Conservation (phyloP, 2,329 filamentous ascomycete species). For the Fusarium secorum region DNA sequence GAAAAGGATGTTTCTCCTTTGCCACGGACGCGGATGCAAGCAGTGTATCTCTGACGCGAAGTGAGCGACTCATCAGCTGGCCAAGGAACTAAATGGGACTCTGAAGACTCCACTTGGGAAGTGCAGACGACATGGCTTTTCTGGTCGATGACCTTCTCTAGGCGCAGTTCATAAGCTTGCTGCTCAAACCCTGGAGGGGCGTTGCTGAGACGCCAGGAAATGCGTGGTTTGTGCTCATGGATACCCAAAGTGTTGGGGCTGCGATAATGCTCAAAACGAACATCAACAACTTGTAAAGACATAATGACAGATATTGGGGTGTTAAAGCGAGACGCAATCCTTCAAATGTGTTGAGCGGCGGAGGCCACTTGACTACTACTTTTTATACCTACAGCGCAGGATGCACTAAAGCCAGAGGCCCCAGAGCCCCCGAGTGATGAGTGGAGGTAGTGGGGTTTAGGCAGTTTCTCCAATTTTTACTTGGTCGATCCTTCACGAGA, state of each 20-base stretch:
- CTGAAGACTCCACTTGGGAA: not conserved
- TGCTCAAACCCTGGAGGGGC: slow-evolving; percentile 24
- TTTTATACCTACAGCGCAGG: not conserved
- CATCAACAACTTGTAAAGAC: slow-evolving; percentile 17
- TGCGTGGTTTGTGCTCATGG: slow-evolving; percentile 25
- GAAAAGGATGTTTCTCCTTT: not conserved
- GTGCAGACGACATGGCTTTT: not conserved
- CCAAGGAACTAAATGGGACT: slow-evolving; percentile 20
- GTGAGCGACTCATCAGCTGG: slow-evolving; percentile 4
- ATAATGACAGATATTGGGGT: not conserved
- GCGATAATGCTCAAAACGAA: slow-evolving; percentile 32
- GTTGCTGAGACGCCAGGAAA: slow-evolving; percentile 30
- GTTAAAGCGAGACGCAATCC: not conserved
- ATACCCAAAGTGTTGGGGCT: slow-evolving; percentile 19
- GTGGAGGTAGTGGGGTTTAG: not conserved
- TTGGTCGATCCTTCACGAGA: not conserved
- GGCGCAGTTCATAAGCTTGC: slow-evolving; percentile 21
- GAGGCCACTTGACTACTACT: not conserved
- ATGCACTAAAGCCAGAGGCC: not conserved
- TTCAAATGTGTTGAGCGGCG: not conserved
- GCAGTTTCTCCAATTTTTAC: not conserved
- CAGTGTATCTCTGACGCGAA: slow-evolving; percentile 17
- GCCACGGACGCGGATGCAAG: slow-evolving; percentile 11
- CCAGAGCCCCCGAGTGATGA: not conserved
- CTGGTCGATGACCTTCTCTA: not conserved